Evolutionary conservation across 225 moss, liverwort and hornwort genomes (phyloP), one percentile per base, ranked within the genome.

Genomic region (Pleurozium schreberi): DNA sequence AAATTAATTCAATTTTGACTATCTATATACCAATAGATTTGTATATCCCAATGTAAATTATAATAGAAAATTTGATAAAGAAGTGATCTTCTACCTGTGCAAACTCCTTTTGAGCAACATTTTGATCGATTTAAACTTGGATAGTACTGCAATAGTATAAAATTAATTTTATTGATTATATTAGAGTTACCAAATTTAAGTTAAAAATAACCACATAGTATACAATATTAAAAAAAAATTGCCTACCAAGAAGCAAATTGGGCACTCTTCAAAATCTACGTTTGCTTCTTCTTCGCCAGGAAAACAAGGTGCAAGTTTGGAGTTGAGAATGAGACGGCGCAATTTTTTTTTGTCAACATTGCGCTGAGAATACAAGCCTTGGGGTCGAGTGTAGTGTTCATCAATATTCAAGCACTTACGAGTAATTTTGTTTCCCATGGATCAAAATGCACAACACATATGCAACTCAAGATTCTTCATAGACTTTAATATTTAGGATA

Each of bases 21-120:
- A 1, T 11, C 31, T 21, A 50, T 50, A 8, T 21, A 34, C 8
- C 4, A 75, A 50, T 7, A 5, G 1, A 50, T 18, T 1, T 47
- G 3, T 47, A 2, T 28, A 45, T 73, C 17, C 3, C 1, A 47
- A 28, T 2, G 2, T 18, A 50, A n/a, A 75, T 21, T 33, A 34
- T 18, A 2, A 75, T 13, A 21, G 12, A 13, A 21, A 33, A 19
- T 8, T 12, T 12, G 1, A 12, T 33, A 21, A 50, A 34, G 21
- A 30, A 0, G 6, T 0, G 0, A 2, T 50, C 2, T 2, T 22
- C 6, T 17, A 34, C 50, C 2, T 75, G 8, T 52, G 1, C 50
- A 75, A 34, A 52, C 5, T 50, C 75, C 21, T 75, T 75, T 75
- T 21, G 75, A 75, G 5, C 50, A 75, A 75, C 50, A 50, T 50